These are phyloP conservation scores for Pilatotrama ljubarskyi DNA, from an alignment of 768 basidiomycete genomes.

Conservation along the genomic window DNA sequence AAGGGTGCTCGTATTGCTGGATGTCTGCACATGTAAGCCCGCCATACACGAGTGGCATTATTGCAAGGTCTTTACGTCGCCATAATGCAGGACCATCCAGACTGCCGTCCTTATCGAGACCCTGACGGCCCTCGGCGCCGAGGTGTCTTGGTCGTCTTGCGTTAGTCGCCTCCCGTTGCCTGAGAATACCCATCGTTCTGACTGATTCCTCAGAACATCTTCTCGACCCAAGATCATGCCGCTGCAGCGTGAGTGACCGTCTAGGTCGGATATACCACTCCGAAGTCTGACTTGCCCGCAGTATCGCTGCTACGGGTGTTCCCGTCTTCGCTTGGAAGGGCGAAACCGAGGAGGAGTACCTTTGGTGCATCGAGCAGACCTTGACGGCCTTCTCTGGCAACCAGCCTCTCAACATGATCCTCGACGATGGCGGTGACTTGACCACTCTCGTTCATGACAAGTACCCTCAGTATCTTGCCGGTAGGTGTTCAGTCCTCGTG, in stretches of 20 bases:
- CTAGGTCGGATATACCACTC: not conserved
- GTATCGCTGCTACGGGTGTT: constrained; percentile 96
- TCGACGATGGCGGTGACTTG: constrained; percentile 98
- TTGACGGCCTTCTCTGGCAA: constrained; percentile 83
- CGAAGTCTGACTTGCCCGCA: constrained; percentile 29
- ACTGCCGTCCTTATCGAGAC: constrained; percentile 99
- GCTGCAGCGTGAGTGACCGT: constrained; percentile 78
- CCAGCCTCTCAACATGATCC: constrained; percentile 93
- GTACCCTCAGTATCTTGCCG: constrained; percentile 84
- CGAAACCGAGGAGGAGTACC: constrained; percentile 98
- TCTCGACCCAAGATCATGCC: constrained; percentile 99
- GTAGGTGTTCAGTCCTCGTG: too few species aligned
- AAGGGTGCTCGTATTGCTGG: constrained; percentile 95
- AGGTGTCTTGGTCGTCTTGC: constrained; percentile 99
- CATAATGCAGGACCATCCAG: constrained; percentile 82
- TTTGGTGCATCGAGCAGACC: constrained; percentile 98
- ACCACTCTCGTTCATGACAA: constrained; percentile 95
- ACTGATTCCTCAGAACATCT: constrained; percentile 74
- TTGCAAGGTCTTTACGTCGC: not conserved
- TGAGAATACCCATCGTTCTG: not conserved
- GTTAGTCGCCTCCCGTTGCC: constrained; percentile 46
- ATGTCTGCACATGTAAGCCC: constrained; percentile 90
- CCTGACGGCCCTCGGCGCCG: constrained; percentile 89
- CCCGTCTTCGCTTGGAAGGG: constrained; percentile 99
- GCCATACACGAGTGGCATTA: constrained; percentile 2